Evolutionary conservation across 352 stramenopile genomes (phyloP).

Genomic region (Lagenidium giganteum): DNA sequence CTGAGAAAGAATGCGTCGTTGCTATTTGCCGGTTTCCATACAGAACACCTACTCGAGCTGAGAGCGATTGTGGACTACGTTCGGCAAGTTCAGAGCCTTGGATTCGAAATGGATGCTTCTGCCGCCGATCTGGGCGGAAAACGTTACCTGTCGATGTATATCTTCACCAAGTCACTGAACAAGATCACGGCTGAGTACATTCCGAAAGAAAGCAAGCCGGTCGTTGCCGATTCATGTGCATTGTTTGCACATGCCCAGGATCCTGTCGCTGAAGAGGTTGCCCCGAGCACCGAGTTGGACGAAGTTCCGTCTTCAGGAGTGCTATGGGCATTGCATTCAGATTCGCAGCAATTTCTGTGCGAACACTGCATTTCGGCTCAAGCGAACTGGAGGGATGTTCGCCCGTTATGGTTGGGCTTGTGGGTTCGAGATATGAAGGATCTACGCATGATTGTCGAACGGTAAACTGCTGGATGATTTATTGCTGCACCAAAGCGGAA

Average conservation of each 20-base stretch:
- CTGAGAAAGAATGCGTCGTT: conserved; percentile 32
- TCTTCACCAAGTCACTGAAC: conserved; percentile 61
- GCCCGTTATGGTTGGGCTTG: conserved; percentile 67
- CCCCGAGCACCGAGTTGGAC: conserved; percentile 16
- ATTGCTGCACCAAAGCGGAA: too few relatives aligned
- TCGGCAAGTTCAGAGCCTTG: conserved; percentile 59
- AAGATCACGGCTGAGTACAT: conserved; percentile 23
- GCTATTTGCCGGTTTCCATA: conserved; percentile 58
- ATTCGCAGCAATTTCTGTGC: conserved; percentile 71
- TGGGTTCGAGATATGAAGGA: conserved; percentile 80
- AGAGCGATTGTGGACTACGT: conserved; percentile 68
- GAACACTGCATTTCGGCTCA: conserved; percentile 56
- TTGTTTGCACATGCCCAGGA: too few relatives aligned
- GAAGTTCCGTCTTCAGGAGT: conserved; percentile 68
- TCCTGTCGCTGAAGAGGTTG: conserved; percentile 11
- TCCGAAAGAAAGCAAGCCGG: conserved; percentile 14
- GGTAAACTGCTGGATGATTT: conserved; percentile 22
- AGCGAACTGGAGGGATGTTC: conserved; percentile 59
- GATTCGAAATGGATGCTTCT: conserved; percentile 73
- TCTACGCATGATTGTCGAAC: conserved; percentile 57
- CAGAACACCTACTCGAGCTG: conserved; percentile 69
- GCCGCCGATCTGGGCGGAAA: conserved; percentile 72
- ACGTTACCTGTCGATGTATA: conserved; percentile 62
- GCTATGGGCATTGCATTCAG: conserved; percentile 78
- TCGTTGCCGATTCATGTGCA: conserved; percentile 4